Evolutionary conservation across 257 asterid species (phyloP).

Genomic region (Nyctanthes arbortristis): DNA sequence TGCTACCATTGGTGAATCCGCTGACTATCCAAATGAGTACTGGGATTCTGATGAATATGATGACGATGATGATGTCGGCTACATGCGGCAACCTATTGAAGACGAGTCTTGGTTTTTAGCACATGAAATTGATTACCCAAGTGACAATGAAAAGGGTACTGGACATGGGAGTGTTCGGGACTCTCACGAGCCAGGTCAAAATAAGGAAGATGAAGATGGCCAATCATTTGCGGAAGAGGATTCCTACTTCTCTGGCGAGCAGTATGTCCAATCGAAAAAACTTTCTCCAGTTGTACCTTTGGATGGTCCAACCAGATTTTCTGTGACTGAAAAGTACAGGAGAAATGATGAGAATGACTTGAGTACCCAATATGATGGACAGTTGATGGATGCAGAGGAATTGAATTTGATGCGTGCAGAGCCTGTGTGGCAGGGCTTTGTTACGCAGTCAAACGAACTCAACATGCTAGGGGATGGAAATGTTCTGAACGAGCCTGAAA

Average conservation of each 20-base stretch:
- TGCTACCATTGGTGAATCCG: slow-evolving; percentile 89
- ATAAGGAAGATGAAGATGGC: slow-evolving; percentile 75
- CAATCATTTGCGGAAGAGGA: slow-evolving; percentile 94
- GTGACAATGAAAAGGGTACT: slow-evolving; percentile 90
- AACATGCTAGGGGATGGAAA: slow-evolving; percentile 65
- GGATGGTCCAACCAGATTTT: slow-evolving; percentile 52
- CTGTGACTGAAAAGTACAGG: slow-evolving; percentile 44
- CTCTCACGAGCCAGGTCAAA: slow-evolving; percentile 67
- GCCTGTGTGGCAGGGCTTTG: slow-evolving; percentile 96
- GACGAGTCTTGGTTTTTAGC: slow-evolving; percentile 98
- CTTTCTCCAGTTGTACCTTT: slow-evolving; percentile 53
- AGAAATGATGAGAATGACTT: slow-evolving; percentile 52
- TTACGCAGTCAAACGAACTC: slow-evolving; percentile 74
- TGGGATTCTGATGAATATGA: slow-evolving; percentile 99
- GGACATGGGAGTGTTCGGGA: slow-evolving; percentile 81
- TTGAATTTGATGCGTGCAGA: slow-evolving; percentile 75
- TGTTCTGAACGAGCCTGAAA: slow-evolving; percentile 56
- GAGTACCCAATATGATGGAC: slow-evolving; percentile 76
- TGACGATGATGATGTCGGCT: slow-evolving; percentile 94
- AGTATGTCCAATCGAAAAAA: slow-evolving; percentile 59
- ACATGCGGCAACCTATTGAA: slow-evolving; percentile 97
- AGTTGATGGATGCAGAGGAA: slow-evolving; percentile 91
- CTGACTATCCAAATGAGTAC: slow-evolving; percentile 86
- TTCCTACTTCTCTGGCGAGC: slow-evolving; percentile 90
- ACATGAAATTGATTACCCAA: slow-evolving; percentile 96